Evolutionary conservation across 345 rosid species (phyloP).

Genomic region (Gynandropsis gynandra): DNA sequence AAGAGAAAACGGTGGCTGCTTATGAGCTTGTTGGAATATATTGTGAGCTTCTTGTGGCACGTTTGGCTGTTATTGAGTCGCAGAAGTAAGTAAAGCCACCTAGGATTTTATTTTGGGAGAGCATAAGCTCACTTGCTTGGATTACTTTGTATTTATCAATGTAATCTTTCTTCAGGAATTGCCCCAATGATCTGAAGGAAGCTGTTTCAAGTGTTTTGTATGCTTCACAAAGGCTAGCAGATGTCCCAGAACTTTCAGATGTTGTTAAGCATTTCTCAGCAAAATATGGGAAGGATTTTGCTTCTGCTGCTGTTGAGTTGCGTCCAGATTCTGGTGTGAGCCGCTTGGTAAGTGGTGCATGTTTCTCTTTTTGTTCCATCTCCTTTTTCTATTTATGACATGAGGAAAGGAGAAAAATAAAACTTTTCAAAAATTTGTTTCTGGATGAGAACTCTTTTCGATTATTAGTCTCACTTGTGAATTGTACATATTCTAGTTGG

Average conservation of each 20-base stretch:
- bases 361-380: conserved; percentile 3
- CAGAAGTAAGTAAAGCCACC: conserved; percentile 45
- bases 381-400: not conserved
- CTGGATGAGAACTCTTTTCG: not conserved
- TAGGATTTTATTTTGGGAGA: not conserved
- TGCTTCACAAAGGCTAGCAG: conserved; percentile 80
- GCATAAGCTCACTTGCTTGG: not conserved
- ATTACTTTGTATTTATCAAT: conserved; percentile 1
- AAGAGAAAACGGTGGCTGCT: conserved; percentile 87
- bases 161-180: conserved; percentile 35
- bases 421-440: not conserved
- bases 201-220: conserved; percentile 55
- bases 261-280: conserved; percentile 58
- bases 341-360: conserved; percentile 51
- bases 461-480: not conserved
- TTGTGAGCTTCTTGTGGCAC: conserved; percentile 68
- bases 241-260: conserved; percentile 66
- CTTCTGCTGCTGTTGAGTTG: conserved; percentile 59
- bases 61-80: conserved; percentile 75
- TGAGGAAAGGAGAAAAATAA: too few species aligned
- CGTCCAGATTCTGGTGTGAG: conserved; percentile 83
- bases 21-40: conserved; percentile 73
- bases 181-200: conserved; percentile 82
- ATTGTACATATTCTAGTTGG: conserved; percentile 37
- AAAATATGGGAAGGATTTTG: conserved; percentile 89